These are phyloP conservation scores for Paramecium octaurelia DNA, from an alignment of 73 alveolate species.

Conservation along the genomic window DNA sequence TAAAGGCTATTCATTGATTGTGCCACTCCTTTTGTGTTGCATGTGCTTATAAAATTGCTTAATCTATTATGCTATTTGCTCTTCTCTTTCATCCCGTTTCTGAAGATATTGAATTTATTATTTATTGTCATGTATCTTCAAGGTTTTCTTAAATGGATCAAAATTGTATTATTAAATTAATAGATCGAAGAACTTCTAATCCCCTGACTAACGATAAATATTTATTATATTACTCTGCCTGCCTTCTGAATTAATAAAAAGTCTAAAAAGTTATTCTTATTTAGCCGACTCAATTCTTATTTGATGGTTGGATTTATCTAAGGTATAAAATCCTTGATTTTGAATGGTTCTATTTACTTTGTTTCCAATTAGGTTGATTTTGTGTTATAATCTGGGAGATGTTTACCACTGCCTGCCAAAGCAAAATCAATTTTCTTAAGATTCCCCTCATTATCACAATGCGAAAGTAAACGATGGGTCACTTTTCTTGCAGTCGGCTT, in stretches of 20 bases:
- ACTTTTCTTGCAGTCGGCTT: background rate
- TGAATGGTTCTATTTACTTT: constrained; percentile 7
- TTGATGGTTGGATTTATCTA: background rate
- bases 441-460: background rate
- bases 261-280: background rate
- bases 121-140: background rate
- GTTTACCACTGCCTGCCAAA: background rate
- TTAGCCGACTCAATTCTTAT: background rate
- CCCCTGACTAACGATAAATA: background rate
- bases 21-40: background rate
- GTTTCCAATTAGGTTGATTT: background rate
- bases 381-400: background rate
- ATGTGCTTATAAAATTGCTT: background rate
- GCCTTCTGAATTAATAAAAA: background rate
- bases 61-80: background rate
- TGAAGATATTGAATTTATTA: background rate
- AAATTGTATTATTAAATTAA: background rate
- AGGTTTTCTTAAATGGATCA: constrained; percentile 28
- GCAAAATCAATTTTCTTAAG: background rate
- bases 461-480: background rate
- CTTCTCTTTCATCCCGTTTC: constrained; percentile 12
- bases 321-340: constrained; percentile 17
- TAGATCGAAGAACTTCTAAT: background rate
- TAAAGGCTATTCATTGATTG: background rate
- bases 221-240: background rate